Evolutionary conservation across 768 basidiomycete species (phyloP), one percentile per base, ranked within the genome.

Genomic region (Calvatia gigantea): DNA sequence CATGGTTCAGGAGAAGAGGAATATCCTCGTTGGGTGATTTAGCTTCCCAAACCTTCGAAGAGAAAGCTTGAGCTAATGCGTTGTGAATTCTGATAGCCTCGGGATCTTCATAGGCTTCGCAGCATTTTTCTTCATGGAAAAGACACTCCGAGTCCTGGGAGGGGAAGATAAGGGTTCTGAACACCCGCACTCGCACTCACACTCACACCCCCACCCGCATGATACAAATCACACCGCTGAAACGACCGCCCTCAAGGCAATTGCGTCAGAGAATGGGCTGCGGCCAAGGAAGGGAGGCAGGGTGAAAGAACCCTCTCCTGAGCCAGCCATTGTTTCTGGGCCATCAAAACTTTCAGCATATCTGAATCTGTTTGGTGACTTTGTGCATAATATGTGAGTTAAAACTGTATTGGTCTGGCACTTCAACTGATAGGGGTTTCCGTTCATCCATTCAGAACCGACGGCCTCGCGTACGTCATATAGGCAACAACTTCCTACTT

Each of bases 71-170:
- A 35, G 19, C 41, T 28, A 9, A n/a, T 23, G 32, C 33, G 15
- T 19, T 47, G n/a, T 37, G 17, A 41, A 38, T 21, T 17, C 39
- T 15, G 19, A 51, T 59, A 92, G 89, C 31, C 75, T 91, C 7
- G 89, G 82, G 28, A 89, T 94, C 61, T 94, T 95, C 66, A 62
- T 84, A 23, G 94, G 94, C 4, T 96, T 96, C 70, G 85, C 91
- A 31, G 74, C 89, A 0, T 96, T 96, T 73, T 96, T 95, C 74
- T 79, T 94, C 63, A 91, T 95, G 83, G 94, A 96, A 68, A 96
- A 95, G 73, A 84, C 89, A 9, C 78, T 94, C 60, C 83, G 93
- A 17, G 91, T 93, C 9, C 77, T 94, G 17, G 83, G 85, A 39
- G 78, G 83, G 33, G 80, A 73, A 19, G 72, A 74, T n/a, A 85